Conservation (phyloP, 2,329 filamentous ascomycete species). For the Fonsecaea monophora region DNA sequence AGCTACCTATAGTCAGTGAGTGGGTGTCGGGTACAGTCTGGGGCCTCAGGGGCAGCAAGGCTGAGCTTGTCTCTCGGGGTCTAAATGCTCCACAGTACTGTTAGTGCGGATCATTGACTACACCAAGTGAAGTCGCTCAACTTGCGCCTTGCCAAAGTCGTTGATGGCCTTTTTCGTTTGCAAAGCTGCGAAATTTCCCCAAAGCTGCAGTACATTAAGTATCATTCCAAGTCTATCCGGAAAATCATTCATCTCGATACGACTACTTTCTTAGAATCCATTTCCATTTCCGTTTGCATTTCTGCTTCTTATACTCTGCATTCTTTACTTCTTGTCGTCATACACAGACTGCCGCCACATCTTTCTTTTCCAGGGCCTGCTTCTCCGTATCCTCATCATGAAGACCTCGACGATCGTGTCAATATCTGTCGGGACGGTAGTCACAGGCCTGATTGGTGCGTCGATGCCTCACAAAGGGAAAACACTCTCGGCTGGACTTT, state of each 20-base stretch:
- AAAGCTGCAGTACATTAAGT: background rate
- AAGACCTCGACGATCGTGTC: conserved; percentile 64
- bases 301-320: background rate
- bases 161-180: background rate
- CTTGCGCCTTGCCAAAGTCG: background rate
- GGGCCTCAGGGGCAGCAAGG: conserved; percentile 11
- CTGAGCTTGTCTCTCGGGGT: background rate
- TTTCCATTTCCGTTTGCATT: background rate
- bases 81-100: background rate
- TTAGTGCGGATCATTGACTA: background rate
- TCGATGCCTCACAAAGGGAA: background rate
- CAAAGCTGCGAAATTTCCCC: conserved; percentile 9
- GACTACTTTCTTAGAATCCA: background rate
- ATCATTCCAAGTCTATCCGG: background rate
- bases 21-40: background rate
- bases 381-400: conserved; percentile 20
- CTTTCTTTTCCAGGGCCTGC: background rate
- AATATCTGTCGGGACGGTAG: conserved; percentile 64
- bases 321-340: conserved; percentile 5
- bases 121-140: background rate
- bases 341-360: background rate
- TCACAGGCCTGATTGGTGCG: conserved; percentile 64
- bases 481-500: conserved; percentile 6
- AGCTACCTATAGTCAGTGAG: no score
- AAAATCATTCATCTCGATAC: background rate